Evolutionary conservation across 805 yeast species (phyloP).

Genomic region (Candida sithepensis): DNA sequence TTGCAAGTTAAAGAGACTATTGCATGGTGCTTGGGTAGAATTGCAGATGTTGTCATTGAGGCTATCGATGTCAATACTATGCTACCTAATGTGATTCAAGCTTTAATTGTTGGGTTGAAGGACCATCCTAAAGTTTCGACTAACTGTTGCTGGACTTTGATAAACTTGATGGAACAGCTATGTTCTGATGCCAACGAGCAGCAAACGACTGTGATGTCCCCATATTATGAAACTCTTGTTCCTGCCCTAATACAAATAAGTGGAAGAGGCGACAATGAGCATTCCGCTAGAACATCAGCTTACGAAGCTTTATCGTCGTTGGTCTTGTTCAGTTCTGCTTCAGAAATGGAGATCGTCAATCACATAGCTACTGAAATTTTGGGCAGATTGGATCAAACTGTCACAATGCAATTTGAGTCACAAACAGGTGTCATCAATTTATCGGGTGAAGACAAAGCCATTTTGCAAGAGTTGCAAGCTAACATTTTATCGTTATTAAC

Average conservation of each 20-base stretch:
- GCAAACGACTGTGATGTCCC: conserved; percentile 64
- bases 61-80: conserved; percentile 65
- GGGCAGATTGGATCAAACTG: conserved; percentile 66
- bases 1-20: conserved; percentile 94
- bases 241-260: conserved; percentile 70
- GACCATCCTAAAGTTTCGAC: conserved; percentile 93
- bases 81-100: conserved; percentile 68
- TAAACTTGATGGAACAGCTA: conserved; percentile 85
- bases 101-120: conserved; percentile 73
- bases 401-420: conserved; percentile 51
- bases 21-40: conserved; percentile 97
- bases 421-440: conserved; percentile 13
- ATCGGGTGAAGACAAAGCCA: conserved; percentile 65
- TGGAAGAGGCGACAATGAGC: conserved; percentile 74
- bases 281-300: conserved; percentile 90
- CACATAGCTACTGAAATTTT: conserved; percentile 73
- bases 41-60: conserved; percentile 80
- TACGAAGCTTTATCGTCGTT: conserved; percentile 87
- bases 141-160: conserved; percentile 97
- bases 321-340: conserved; percentile 70
- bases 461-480: conserved; percentile 85
- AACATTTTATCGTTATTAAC: conserved; percentile 77
- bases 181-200: conserved; percentile 47
- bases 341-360: conserved; percentile 65
- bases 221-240: conserved; percentile 64